phyloP scores from a whole-genome alignment of 2,329 filamentous ascomycete species.

The Penicillium rolfsii region DNA sequence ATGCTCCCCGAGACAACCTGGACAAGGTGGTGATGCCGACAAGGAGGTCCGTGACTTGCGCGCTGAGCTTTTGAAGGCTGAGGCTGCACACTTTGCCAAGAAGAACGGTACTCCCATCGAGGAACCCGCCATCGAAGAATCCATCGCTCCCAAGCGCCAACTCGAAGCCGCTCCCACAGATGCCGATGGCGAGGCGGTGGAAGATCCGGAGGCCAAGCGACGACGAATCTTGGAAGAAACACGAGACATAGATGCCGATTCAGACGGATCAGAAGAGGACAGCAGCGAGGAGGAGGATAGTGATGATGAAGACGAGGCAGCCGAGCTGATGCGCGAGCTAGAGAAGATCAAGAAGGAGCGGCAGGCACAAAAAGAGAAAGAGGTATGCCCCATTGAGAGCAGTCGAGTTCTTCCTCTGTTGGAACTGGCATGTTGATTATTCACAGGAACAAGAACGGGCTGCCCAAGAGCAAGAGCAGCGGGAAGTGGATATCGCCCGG shows the following conservation, averaged over 20 bases:
- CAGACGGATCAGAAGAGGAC: conserved; percentile 63
- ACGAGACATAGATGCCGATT: conserved; percentile 82
- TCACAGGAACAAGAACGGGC: conserved; percentile 73
- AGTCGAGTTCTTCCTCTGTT: background rate
- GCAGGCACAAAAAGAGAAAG: conserved; percentile 76
- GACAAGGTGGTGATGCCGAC: conserved; percentile 84
- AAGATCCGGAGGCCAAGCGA: conserved; percentile 78
- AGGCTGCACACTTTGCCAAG: conserved; percentile 85
- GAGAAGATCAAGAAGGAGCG: conserved; percentile 91
- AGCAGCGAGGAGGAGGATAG: conserved; percentile 64
- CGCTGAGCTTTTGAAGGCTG: conserved; percentile 85
- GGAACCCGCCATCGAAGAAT: conserved; percentile 45
- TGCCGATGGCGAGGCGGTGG: conserved; percentile 42
- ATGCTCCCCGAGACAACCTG: conserved; percentile 64
- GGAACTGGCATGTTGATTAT: conserved; percentile 18
- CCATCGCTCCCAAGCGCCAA: conserved; percentile 64
- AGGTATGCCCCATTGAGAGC: conserved; percentile 48
- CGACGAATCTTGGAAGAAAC: conserved; percentile 86
- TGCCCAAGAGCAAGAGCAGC: conserved; percentile 78
- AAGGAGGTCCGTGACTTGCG: conserved; percentile 74
- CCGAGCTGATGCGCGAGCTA: conserved; percentile 86
- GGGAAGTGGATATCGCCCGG: conserved; percentile 84
- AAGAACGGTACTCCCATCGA: conserved; percentile 66
- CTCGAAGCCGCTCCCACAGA: conserved; percentile 56
- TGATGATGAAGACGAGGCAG: conserved; percentile 77